Conservation (phyloP, 2,329 filamentous ascomycete genomes). For the Spiromastix sp. region DNA sequence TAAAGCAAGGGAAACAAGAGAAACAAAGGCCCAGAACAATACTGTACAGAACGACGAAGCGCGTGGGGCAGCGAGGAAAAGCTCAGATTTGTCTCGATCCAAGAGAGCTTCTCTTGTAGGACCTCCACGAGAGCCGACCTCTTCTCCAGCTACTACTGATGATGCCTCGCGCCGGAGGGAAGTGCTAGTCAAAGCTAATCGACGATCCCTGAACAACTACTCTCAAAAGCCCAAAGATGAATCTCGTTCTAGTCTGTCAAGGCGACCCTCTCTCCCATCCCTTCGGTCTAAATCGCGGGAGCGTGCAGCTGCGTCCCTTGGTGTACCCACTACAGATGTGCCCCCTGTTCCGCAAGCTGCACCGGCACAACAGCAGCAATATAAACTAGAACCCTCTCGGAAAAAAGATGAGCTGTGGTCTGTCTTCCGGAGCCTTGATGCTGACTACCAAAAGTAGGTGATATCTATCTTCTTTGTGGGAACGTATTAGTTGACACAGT, state of each 20-base stretch:
- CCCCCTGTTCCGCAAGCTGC: constrained; percentile 37
- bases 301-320: constrained; percentile 31
- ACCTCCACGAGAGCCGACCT: too few relatives aligned
- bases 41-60: too few relatives aligned
- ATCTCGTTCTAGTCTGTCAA: constrained; percentile 22
- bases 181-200: constrained; percentile 26
- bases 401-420: constrained; percentile 62
- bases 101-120: too few relatives aligned
- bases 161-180: too few relatives aligned
- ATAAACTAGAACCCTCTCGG: constrained; percentile 29
- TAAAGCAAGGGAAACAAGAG: constrained; percentile 20
- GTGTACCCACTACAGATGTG: constrained; percentile 36
- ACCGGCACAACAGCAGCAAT: constrained; percentile 19
- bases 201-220: constrained; percentile 31
- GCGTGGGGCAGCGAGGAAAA: too few relatives aligned
- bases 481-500: constrained; percentile 4
- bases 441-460: constrained; percentile 54
- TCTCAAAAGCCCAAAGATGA: constrained; percentile 26
- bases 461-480: constrained; percentile 7
- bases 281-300: constrained; percentile 36
- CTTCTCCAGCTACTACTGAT: too few relatives aligned
- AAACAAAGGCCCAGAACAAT: constrained; percentile 10
- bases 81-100: too few relatives aligned
- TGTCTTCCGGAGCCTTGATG: constrained; percentile 57
- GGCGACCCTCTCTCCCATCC: constrained; percentile 30